phyloP scores from a whole-genome alignment of 129 eudicot species.

The Centrapalus pauciflorus region DNA sequence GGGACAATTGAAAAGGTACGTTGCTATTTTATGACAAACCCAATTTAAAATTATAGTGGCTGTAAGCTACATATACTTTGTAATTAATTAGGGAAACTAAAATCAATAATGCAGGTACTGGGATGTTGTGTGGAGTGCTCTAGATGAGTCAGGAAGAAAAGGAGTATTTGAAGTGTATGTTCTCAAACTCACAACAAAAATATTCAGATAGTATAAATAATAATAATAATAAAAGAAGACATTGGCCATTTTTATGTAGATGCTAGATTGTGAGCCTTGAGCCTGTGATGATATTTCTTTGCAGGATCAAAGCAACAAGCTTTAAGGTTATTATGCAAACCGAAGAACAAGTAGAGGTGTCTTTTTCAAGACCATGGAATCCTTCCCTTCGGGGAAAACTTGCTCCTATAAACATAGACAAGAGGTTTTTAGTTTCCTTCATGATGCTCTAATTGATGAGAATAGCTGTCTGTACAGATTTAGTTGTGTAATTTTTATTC shows the following conservation, averaged over 20 bases:
- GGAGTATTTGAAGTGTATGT: slow-evolving; percentile 34
- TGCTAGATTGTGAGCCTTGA: slow-evolving; percentile 1
- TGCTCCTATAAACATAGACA: slow-evolving; percentile 42
- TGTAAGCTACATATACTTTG: neutral
- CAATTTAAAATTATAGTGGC: neutral
- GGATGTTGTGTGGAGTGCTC: slow-evolving; percentile 43
- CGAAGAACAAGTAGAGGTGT: slow-evolving; percentile 38
- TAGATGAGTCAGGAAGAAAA: slow-evolving; percentile 31
- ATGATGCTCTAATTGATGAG: neutral
- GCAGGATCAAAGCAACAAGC: slow-evolving; percentile 34
- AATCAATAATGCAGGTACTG: slow-evolving; percentile 32
- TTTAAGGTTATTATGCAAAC: slow-evolving; percentile 35
- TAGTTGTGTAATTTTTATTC: neutral
- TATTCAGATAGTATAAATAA: neutral
- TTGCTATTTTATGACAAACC: too few species aligned
- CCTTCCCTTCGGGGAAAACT: slow-evolving; percentile 29
- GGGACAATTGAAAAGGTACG: too few species aligned
- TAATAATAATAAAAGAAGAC: neutral
- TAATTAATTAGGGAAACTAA: neutral
- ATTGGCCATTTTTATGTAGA: slow-evolving; percentile 2
- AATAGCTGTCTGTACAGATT: neutral
- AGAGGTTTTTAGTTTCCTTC: slow-evolving; percentile 16
- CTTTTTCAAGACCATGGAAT: slow-evolving; percentile 37
- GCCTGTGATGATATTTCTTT: neutral
- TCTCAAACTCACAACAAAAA: slow-evolving; percentile 3